phyloP scores from a whole-genome alignment of 106 monocot species.

The Dendrobium catenatum region DNA sequence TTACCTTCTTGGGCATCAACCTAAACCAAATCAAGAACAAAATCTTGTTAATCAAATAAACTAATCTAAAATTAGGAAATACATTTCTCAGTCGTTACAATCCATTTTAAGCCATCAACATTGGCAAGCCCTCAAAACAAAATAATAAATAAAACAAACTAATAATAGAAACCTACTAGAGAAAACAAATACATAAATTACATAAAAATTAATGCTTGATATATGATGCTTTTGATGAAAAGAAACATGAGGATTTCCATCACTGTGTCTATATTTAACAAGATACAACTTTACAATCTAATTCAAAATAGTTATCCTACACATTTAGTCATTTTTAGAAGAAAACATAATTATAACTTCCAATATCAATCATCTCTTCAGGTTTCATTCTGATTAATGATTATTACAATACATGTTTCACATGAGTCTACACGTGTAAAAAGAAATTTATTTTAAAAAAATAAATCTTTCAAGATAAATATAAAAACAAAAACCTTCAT shows the following conservation, averaged over 20 bases:
- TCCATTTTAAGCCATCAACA: too few species aligned
- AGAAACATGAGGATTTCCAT: background rate
- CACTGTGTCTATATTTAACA: background rate
- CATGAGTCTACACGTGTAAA: background rate
- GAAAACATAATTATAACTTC: background rate
- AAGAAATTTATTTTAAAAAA: background rate
- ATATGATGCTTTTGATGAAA: background rate
- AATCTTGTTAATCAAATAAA: too few species aligned
- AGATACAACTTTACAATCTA: background rate
- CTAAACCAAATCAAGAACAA: too few species aligned
- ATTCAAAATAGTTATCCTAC: background rate
- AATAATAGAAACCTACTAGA: too few species aligned
- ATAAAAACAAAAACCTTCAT: background rate
- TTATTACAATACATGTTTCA: background rate
- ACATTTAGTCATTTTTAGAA: background rate
- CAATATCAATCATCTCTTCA: background rate
- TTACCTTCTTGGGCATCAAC: too few species aligned
- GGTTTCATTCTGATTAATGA: background rate
- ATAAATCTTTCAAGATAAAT: background rate
- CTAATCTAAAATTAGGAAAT: too few species aligned
- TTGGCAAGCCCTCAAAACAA: too few species aligned
- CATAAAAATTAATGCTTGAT: too few species aligned
- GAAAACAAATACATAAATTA: too few species aligned
- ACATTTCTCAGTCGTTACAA: too few species aligned
- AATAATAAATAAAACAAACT: too few species aligned